Base-by-base conservation (phyloP, 495 filamentous ascomycete genomes). In the Trypethelium eluteriae region DNA sequence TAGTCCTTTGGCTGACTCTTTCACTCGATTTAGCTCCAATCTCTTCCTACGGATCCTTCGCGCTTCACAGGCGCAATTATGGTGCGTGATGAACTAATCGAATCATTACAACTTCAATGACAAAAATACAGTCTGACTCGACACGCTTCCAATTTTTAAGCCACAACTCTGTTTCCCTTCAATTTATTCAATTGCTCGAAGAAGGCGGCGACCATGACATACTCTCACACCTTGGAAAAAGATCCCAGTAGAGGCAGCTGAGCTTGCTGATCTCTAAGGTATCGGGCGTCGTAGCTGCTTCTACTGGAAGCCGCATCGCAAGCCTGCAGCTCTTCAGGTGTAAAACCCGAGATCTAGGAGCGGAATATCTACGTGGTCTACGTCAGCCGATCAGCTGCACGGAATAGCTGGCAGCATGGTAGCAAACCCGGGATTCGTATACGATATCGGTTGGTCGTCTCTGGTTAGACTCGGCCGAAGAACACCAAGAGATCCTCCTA, bases 381-480 rank as follows among this genome's bases (percentile, higher is more conserved):
- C 41, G 49, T 25, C 25, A 25, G 18, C 36, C 53, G n/a, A 59
- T 34, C 6, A 36, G 3, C 34, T 35, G 5, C 5, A 59, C 7
- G 53, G 10, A 59, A 59, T 59, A 11, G 14, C 3, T 59, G 6
- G 53, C 14, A 53, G 49, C 49, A 18, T 14, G 53, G 18, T 59
- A 2, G 32, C 53, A 59, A 36, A 18, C 7, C 53, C 53, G 36
- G 25, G 32, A 14, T 59, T 14, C 53, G 14, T 59, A 34, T 5
- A 25, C 25, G 25, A 25, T 25, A n/a, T 59, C 32, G 53, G 49
- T n/a, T 25, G 49, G 18, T 53, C 32, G 36, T 34, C 53, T 6
- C 53, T 59, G 14, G 32, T 59, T 10, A 35, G 53, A 59, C 32
- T 14, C 53, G 53, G 53, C 53, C 53, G 53, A 36, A 59, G 11